These are phyloP conservation scores for Tuber magnatum DNA, from an alignment of 495 filamentous ascomycete species.

Conservation along the genomic window DNA sequence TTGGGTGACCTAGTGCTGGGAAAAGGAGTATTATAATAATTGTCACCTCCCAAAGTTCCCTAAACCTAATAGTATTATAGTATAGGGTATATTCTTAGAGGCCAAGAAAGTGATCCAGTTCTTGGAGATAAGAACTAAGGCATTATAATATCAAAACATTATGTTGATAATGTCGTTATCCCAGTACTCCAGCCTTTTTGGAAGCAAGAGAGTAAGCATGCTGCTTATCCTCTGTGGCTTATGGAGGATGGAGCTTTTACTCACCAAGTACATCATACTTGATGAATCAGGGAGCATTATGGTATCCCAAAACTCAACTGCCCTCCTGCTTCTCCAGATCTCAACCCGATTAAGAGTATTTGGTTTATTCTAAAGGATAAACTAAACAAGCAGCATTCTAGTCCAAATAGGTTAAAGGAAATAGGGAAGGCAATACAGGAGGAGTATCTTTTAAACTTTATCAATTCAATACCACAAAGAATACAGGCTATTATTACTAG, in stretches of 20 bases:
- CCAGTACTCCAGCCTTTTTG: conserved; percentile 17
- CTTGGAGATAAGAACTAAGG: conserved; percentile 12
- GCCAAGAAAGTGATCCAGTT: not conserved
- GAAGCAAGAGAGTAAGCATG: conserved; percentile 2
- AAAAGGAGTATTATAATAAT: conserved; percentile 8
- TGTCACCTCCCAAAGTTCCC: conserved; percentile 1
- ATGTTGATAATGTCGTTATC: conserved; percentile 11
- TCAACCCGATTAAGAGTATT: not conserved
- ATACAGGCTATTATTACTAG: not conserved
- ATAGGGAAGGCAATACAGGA: not conserved
- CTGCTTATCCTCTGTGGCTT: not conserved
- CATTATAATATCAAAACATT: conserved; percentile 9
- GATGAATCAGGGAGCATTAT: not conserved
- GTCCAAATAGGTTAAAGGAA: not conserved
- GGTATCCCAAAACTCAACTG: not conserved
- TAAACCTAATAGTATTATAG: not conserved
- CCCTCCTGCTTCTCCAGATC: not conserved
- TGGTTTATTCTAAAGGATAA: not conserved
- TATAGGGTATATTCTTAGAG: not conserved
- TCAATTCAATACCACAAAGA: not conserved
- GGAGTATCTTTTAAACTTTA: not conserved
- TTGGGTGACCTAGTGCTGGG: conserved; percentile 4
- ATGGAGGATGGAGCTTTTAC: conserved; percentile 11
- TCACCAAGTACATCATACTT: not conserved
- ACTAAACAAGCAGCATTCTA: not conserved